Conservation (phyloP, 345 rosid species). For the Syzygium oleosum region DNA sequence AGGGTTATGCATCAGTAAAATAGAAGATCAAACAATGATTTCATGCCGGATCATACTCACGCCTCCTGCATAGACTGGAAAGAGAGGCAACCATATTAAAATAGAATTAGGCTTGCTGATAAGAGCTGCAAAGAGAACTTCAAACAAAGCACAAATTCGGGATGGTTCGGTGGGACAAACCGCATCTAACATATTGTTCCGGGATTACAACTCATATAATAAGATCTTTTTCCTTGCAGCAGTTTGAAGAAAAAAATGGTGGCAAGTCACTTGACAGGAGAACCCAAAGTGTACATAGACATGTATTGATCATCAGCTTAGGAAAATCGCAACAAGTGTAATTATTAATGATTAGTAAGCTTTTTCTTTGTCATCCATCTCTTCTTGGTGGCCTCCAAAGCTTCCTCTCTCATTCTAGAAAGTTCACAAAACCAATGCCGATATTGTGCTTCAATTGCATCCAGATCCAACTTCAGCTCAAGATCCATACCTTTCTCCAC, state of each 20-base stretch:
- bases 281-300: neutral
- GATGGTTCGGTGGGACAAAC: neutral
- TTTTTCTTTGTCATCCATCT: conserved; percentile 49
- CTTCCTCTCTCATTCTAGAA: conserved; percentile 58
- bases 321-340: neutral
- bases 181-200: neutral
- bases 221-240: neutral
- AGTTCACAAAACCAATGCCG: conserved; percentile 51
- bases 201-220: neutral
- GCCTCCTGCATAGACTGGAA: neutral
- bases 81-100: neutral
- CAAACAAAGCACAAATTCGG: neutral
- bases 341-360: conserved; percentile 3
- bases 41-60: neutral
- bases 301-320: neutral
- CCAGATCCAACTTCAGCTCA: conserved; percentile 50
- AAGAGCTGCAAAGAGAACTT: neutral
- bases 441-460: conserved; percentile 57
- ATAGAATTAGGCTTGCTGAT: neutral
- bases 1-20: neutral
- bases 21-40: neutral
- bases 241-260: neutral
- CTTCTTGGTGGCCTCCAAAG: conserved; percentile 48
- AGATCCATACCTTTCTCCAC: conserved; percentile 21
- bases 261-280: neutral